Conservation (phyloP, 164 flowering plant genomes). For the Dillenia suffruticosa region DNA sequence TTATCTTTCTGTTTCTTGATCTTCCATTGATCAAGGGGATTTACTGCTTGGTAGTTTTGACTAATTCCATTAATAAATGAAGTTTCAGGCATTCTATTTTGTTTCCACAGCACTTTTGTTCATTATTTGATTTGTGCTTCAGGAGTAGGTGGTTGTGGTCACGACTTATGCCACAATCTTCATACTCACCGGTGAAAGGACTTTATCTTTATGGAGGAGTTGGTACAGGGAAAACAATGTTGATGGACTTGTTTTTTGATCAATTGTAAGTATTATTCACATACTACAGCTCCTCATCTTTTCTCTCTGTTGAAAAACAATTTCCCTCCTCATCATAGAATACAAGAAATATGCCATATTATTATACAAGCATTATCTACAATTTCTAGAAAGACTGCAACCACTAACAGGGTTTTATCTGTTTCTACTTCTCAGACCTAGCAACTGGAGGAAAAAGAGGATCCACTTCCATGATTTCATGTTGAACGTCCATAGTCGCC, state of each 20-base stretch:
- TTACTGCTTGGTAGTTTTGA: not conserved
- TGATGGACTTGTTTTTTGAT: constrained; percentile 93
- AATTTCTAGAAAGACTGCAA: too few relatives aligned
- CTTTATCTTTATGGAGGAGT: constrained; percentile 98
- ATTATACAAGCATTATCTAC: too few relatives aligned
- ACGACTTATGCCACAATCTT: constrained; percentile 67
- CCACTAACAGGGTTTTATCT: not conserved
- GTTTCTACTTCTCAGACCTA: constrained; percentile 46
- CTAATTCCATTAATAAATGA: too few relatives aligned
- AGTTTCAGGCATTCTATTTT: not conserved
- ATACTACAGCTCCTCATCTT: not conserved
- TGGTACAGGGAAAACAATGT: constrained; percentile 98
- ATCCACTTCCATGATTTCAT: constrained; percentile 99
- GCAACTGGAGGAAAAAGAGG: constrained; percentile 88
- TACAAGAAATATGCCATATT: too few relatives aligned
- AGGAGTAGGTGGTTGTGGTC: constrained; percentile 99
- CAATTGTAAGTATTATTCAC: constrained; percentile 60
- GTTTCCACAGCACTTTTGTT: not conserved
- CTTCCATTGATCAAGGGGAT: not conserved
- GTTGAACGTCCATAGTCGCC: constrained; percentile 89
- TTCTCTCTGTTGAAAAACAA: too few relatives aligned
- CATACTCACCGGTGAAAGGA: constrained; percentile 81
- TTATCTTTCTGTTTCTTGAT: not conserved
- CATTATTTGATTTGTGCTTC: constrained; percentile 11
- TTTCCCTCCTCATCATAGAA: too few relatives aligned